These are phyloP conservation scores for Panaeolus cyanescens DNA, from an alignment of 768 basidiomycete genomes.

Conservation along the genomic window DNA sequence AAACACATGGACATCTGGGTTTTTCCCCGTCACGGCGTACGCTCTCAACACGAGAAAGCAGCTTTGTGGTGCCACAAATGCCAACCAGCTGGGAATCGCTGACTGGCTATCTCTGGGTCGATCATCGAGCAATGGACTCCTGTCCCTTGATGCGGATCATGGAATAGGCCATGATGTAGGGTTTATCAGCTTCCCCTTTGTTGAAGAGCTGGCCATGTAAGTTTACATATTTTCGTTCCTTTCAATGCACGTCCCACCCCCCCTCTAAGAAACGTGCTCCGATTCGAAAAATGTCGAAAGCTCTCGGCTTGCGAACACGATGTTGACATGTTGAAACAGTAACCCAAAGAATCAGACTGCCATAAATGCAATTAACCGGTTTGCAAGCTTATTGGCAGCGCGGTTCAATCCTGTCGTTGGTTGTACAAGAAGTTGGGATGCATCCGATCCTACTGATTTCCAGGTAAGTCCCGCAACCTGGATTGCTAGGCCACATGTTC, in stretches of 20 bases:
- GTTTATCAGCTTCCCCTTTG: conserved; percentile 70
- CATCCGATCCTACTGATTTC: conserved; percentile 59
- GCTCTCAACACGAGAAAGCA: conserved; percentile 54
- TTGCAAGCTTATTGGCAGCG: conserved; percentile 55
- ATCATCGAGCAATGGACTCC: conserved; percentile 49
- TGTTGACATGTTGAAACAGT: conserved; percentile 29
- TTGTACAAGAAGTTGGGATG: conserved; percentile 72
- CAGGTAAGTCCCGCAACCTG: conserved; percentile 33
- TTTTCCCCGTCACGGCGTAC: conserved; percentile 64
- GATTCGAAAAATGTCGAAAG: neutral
- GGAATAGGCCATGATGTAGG: conserved; percentile 69
- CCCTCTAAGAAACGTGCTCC: neutral
- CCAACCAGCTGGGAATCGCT: conserved; percentile 38
- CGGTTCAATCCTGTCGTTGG: conserved; percentile 63
- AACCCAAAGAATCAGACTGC: conserved; percentile 61
- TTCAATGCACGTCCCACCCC: neutral
- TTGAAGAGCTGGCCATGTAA: conserved; percentile 60
- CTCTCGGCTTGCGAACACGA: neutral
- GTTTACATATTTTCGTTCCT: conserved; percentile 20
- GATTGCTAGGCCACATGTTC: no score
- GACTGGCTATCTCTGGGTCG: conserved; percentile 62
- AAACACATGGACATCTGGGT: conserved; percentile 69
- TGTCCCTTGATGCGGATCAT: conserved; percentile 49
- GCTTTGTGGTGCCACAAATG: conserved; percentile 44
- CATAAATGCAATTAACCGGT: conserved; percentile 53